These are phyloP conservation scores for Myrmaecium sp. DNA, from an alignment of 2,329 filamentous ascomycete genomes.

Conservation along the genomic window DNA sequence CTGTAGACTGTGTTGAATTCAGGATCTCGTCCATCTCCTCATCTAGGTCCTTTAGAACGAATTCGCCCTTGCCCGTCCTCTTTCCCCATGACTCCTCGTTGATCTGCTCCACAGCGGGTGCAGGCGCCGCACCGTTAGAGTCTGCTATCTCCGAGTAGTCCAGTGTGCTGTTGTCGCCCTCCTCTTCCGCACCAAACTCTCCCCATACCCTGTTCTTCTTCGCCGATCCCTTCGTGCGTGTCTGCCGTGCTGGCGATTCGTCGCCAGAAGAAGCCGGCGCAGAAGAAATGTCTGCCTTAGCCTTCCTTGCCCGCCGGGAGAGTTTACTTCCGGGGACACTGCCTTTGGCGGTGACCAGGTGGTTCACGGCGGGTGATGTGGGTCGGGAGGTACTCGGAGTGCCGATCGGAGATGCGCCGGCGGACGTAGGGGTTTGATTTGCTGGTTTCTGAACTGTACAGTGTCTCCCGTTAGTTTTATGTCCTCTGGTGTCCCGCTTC, in stretches of 20 bases:
- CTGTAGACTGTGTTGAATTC: too few relatives aligned
- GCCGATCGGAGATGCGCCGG: conserved; percentile 51
- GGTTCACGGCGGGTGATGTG: conserved; percentile 50
- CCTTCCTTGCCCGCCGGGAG: conserved; percentile 66
- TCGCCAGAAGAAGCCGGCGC: conserved; percentile 67
- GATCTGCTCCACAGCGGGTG: conserved; percentile 52
- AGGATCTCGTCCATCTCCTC: conserved; percentile 88
- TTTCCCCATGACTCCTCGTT: conserved; percentile 71
- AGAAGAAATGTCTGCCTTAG: conserved; percentile 34
- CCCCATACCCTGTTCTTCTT: conserved; percentile 92
- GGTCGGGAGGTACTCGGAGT: conserved; percentile 68
- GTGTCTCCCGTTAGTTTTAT: conserved; percentile 8
- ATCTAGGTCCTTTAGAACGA: conserved; percentile 81
- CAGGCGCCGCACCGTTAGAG: conserved; percentile 30
- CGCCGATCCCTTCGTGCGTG: conserved; percentile 34
- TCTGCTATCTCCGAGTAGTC: conserved; percentile 73
- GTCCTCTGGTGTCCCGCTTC: conserved; percentile 23
- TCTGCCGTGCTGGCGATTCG: conserved; percentile 44
- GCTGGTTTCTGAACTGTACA: conserved; percentile 14
- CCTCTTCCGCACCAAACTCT: conserved; percentile 71
- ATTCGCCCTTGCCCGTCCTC: conserved; percentile 73
- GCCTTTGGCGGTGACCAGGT: conserved; percentile 56
- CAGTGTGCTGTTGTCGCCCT: conserved; percentile 60
- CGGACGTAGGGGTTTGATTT: conserved; percentile 31
- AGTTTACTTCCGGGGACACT: conserved; percentile 53